Evolutionary conservation across 441 rosid species (phyloP).

Genomic region (Eutrema salsugineum): DNA sequence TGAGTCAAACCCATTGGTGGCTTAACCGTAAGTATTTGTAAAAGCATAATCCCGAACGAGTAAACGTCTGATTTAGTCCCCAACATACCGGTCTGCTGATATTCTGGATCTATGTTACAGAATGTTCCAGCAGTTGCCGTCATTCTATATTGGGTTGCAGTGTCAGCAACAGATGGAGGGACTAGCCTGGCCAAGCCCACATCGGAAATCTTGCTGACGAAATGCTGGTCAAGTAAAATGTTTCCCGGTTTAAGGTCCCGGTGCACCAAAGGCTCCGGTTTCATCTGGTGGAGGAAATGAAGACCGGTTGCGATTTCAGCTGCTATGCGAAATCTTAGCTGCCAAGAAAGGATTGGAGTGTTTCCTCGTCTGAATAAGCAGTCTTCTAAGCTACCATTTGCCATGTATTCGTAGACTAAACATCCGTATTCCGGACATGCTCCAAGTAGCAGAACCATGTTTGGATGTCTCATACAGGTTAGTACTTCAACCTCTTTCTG

Average conservation of each 20-base stretch:
- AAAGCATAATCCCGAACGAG: constrained; percentile 74
- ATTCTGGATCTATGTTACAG: constrained; percentile 92
- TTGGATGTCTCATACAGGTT: constrained; percentile 81
- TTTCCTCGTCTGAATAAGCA: constrained; percentile 53
- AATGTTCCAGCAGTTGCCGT: constrained; percentile 91
- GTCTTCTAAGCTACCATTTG: constrained; percentile 88
- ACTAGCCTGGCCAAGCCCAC: constrained; percentile 90
- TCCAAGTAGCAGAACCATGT: constrained; percentile 90
- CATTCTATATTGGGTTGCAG: constrained; percentile 74
- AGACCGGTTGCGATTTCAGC: constrained; percentile 88
- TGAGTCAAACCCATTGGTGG: constrained; percentile 89
- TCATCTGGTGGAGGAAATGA: constrained; percentile 84
- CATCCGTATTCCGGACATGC: constrained; percentile 86
- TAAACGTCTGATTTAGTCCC: constrained; percentile 80
- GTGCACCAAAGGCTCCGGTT: constrained; percentile 91
- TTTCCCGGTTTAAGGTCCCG: constrained; percentile 90
- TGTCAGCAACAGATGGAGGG: constrained; percentile 67
- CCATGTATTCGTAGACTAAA: constrained; percentile 83
- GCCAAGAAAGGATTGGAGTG: constrained; percentile 68
- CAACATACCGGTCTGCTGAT: constrained; percentile 88
- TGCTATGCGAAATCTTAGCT: constrained; percentile 59
- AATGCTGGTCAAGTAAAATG: constrained; percentile 79
- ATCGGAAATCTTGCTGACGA: constrained; percentile 82
- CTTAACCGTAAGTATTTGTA: constrained; percentile 75
- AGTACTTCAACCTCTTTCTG: constrained; percentile 85